Base-by-base conservation (phyloP, 768 basidiomycete species). In the Leccinum olivaceopallidum region DNA sequence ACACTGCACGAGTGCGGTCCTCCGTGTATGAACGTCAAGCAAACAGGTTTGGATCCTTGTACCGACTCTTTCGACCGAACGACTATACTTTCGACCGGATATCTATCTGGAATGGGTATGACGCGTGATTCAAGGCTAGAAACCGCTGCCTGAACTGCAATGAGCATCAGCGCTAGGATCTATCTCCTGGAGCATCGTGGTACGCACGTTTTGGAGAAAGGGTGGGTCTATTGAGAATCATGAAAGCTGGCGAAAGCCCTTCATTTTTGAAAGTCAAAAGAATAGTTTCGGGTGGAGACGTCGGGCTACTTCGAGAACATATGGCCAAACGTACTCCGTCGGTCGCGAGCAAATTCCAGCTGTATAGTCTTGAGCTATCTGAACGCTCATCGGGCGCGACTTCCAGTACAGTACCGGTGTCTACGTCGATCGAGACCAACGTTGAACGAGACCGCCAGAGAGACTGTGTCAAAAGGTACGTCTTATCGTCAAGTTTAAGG, bases 21-120 rank as follows among this genome's bases (percentile, higher is more conserved):
- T 8, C 88, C 88, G 59, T 89, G 89, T 7, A 81, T 80, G 14
- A 76, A 68, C 0, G 81, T 81, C 52, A 90, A 73, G 56, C 79
- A 87, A n/a, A 81, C 79, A 2, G 76, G 76, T 20, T 69, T 69
- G 4, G 24, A 56, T 16, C 60, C 69, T n/a, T 60, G 26, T 5
- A 53, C 67, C 8, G 42, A 56, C 44, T 62, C 62, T 8, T 67
- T 67, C 0, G 75, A 71, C 48, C 75, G 75, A 22, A 88, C 71
- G 12, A 89, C 69, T 13, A 89, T 81, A 0, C 83, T 82, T 70
- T 89, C 85, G 1, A 81, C 77, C 3, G 81, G 82, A 39, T 71
- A 71, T 42, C 80, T 79, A 8, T 71, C 73, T 9, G 85, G 84
- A 42, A 89, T 79, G 0, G 78, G 74, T 51, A 86, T 68, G 32